phyloP scores from a whole-genome alignment of 169 alveolate genomes.

The Fabrea salina region DNA sequence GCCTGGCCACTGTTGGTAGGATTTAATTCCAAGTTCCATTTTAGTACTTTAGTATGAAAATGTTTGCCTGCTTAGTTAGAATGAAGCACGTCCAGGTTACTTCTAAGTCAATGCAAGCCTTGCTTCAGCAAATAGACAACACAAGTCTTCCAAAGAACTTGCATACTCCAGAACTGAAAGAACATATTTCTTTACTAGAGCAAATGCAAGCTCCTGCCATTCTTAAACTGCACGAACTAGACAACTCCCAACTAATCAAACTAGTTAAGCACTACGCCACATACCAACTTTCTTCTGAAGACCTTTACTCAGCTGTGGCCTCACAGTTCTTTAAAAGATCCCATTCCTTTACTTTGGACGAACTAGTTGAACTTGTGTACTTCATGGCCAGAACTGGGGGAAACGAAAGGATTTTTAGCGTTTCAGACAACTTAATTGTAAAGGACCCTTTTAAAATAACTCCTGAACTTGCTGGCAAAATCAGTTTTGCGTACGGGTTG shows the following conservation, averaged over 20 bases:
- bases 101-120: too few species aligned
- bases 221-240: background rate
- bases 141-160: too few species aligned
- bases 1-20: slow-evolving; percentile 36
- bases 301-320: background rate
- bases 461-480: background rate
- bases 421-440: background rate
- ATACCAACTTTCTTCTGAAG: background rate
- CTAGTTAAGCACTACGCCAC: background rate
- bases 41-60: too few species aligned
- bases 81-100: too few species aligned
- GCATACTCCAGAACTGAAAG: too few species aligned
- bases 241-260: background rate
- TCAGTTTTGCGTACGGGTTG: background rate
- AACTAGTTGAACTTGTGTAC: background rate
- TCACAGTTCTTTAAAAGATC: background rate
- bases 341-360: background rate
- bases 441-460: background rate
- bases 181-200: too few species aligned
- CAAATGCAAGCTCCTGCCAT: too few species aligned
- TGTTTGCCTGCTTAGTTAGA: too few species aligned
- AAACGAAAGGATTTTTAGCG: background rate
- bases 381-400: background rate
- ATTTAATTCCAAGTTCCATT: too few species aligned
- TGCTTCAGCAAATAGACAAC: too few species aligned